These are phyloP conservation scores for Immersiporthe knoxdaviesiana DNA, from an alignment of 2,329 filamentous ascomycete species.

Conservation along the genomic window DNA sequence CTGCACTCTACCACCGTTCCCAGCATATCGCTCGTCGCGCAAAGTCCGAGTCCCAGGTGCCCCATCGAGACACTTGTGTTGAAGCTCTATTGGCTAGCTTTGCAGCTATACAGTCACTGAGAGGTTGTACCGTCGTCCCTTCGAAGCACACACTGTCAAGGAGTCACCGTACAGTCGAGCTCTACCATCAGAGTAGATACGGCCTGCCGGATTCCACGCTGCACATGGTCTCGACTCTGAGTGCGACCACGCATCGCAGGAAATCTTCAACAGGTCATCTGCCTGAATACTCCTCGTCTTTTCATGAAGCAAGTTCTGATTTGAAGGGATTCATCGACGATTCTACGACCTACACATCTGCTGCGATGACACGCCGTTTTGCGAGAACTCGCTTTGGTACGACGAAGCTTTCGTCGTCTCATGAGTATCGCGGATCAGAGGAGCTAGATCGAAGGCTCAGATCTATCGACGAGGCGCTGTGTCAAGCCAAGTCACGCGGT, in stretches of 20 bases:
- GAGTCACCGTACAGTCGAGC: not conserved
- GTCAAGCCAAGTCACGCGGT: not conserved
- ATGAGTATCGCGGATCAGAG: not conserved
- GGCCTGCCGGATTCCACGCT: not conserved
- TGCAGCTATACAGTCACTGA: constrained; percentile 27
- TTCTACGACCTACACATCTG: not conserved
- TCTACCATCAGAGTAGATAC: not conserved
- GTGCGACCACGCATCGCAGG: not conserved
- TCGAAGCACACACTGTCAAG: not conserved
- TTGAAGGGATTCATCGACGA: not conserved
- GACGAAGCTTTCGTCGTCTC: not conserved
- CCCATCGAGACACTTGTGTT: not conserved
- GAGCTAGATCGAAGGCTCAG: constrained; percentile 12
- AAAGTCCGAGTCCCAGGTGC: constrained; percentile 3
- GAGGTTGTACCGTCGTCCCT: constrained; percentile 10
- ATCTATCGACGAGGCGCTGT: constrained; percentile 1
- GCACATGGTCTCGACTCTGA: not conserved
- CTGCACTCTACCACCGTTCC: not conserved
- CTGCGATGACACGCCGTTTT: not conserved
- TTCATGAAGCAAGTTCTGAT: no score
- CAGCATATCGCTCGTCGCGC: not conserved
- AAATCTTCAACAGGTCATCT: not conserved
- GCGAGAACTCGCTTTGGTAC: not conserved
- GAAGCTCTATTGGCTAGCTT: constrained; percentile 20
- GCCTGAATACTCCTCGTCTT: no score